Conservation (phyloP, 2,329 filamentous ascomycete species). For the Trichoderma harzianum region DNA sequence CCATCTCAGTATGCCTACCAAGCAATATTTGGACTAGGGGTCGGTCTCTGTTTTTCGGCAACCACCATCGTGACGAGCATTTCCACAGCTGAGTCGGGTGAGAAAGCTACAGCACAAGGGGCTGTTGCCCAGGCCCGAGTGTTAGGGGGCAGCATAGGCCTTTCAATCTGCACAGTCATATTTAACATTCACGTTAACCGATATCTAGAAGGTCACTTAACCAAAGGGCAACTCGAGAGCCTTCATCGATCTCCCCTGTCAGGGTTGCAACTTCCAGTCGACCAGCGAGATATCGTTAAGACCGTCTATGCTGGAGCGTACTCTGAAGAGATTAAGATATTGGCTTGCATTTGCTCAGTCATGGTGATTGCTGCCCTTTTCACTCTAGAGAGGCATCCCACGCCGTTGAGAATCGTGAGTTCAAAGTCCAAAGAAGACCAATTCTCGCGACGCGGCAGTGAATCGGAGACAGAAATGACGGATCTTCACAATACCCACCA, state of each 20-base stretch:
- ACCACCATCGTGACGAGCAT: slow-evolving; percentile 57
- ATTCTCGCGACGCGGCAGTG: slow-evolving; percentile 33
- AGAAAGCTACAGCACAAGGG: slow-evolving; percentile 57
- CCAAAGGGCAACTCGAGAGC: slow-evolving; percentile 36
- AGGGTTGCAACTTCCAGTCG: slow-evolving; percentile 33
- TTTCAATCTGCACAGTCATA: slow-evolving; percentile 57
- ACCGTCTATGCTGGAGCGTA: slow-evolving; percentile 46
- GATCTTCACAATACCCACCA: slow-evolving; percentile 26
- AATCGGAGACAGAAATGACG: slow-evolving; percentile 38
- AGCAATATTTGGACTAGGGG: slow-evolving; percentile 55
- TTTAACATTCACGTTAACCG: slow-evolving; percentile 46
- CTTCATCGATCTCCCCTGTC: slow-evolving; percentile 45
- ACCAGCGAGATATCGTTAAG: slow-evolving; percentile 35
- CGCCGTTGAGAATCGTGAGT: slow-evolving; percentile 33
- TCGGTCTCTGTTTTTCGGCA: slow-evolving; percentile 55
- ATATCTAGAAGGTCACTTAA: slow-evolving; percentile 36
- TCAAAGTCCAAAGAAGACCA: slow-evolving; percentile 29
- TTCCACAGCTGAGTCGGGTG: slow-evolving; percentile 43
- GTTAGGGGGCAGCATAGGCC: slow-evolving; percentile 56
- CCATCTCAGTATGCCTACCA: slow-evolving; percentile 53
- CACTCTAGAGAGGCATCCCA: slow-evolving; percentile 42
- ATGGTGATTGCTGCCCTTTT: slow-evolving; percentile 45
- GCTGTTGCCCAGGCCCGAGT: slow-evolving; percentile 58
- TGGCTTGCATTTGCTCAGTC: slow-evolving; percentile 42
- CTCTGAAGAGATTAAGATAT: slow-evolving; percentile 43